A percentile compares a stretch with the other conserved stretches of the same genome.
phyloP scores from a whole-genome alignment of 768 basidiomycete species.

The Lactarius evosmus region DNA sequence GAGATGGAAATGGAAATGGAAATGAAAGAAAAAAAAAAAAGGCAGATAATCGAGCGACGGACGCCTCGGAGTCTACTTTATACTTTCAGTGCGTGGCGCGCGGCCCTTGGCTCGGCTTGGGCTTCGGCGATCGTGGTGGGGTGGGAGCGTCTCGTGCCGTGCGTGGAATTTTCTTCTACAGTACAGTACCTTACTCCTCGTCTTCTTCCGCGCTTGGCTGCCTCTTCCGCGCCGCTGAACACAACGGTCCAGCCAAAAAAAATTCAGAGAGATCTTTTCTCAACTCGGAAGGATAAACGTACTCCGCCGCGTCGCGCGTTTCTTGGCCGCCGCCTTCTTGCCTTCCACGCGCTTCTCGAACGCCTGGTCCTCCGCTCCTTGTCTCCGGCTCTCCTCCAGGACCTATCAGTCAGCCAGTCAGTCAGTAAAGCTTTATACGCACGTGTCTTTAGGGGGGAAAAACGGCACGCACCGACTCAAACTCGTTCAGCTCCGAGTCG shows the following conservation, averaged over 20 bases:
- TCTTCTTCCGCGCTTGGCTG: slow-evolving; percentile 17
- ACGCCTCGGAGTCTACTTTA: neutral
- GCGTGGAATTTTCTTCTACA: neutral
- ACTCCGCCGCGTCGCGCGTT: slow-evolving; percentile 55
- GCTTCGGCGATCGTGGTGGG: neutral
- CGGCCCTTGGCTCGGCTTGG: too few relatives aligned
- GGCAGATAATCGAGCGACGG: neutral
- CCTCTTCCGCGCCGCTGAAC: slow-evolving; percentile 15
- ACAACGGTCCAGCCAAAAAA: too few relatives aligned
- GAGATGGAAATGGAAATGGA: neutral
- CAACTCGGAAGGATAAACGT: slow-evolving; percentile 4
- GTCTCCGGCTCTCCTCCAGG: slow-evolving; percentile 72
- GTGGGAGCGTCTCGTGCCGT: neutral
- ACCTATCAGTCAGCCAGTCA: slow-evolving; percentile 48
- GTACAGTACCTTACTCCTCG: too few relatives aligned
- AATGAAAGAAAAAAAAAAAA: neutral
- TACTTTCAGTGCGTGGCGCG: neutral
- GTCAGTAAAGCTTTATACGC: neutral
- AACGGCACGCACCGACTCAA: slow-evolving; percentile 62
- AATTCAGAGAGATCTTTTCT: too few relatives aligned
- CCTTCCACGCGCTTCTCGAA: slow-evolving; percentile 82
- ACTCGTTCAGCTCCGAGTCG: slow-evolving; percentile 91
- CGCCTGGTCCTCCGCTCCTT: slow-evolving; percentile 90
- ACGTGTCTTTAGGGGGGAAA: neutral
- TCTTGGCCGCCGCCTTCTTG: slow-evolving; percentile 79